Evolutionary conservation across 139 green algal species (phyloP).

Genomic region (Tetradesmus lagerheimii): DNA sequence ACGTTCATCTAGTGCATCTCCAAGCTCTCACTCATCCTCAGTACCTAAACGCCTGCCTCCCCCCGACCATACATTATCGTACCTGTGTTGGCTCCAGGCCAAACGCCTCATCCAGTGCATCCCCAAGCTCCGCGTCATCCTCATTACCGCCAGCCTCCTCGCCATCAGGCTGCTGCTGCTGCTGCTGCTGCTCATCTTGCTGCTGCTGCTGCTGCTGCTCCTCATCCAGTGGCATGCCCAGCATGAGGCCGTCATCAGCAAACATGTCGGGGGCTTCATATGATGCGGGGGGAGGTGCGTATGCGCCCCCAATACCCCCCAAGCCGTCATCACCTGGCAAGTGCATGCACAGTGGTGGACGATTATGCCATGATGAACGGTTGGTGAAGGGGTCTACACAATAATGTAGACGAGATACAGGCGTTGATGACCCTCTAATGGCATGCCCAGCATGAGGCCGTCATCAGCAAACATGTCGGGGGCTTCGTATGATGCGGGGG

Average conservation of each 20-base stretch:
- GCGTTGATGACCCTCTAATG: too few relatives aligned
- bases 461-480: slow-evolving; percentile 20
- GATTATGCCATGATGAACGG: too few relatives aligned
- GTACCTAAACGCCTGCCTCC: too few relatives aligned
- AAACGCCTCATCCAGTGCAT: slow-evolving; percentile 2
- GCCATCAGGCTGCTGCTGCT: background rate
- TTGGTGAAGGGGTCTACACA: too few relatives aligned
- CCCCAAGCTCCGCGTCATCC: background rate
- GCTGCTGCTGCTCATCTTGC: background rate
- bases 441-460: slow-evolving; percentile 14
- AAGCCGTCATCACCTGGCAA: background rate
- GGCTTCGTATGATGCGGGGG: background rate
- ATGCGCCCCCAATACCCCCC: background rate
- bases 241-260: slow-evolving; percentile 8
- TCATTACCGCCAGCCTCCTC: background rate
- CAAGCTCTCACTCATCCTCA: too few relatives aligned
- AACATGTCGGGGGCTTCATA: background rate
- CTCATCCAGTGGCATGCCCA: slow-evolving; percentile 17
- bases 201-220: slow-evolving; percentile 3
- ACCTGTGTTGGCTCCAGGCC: slow-evolving; percentile 19
- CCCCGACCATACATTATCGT: too few relatives aligned
- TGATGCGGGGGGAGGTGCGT: background rate
- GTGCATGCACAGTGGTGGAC: too few relatives aligned
- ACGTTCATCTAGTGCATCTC: background rate
- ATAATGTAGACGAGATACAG: too few relatives aligned